These are phyloP conservation scores for Curvularia sp. DNA, from an alignment of 2,329 filamentous ascomycete species.

Conservation along the genomic window DNA sequence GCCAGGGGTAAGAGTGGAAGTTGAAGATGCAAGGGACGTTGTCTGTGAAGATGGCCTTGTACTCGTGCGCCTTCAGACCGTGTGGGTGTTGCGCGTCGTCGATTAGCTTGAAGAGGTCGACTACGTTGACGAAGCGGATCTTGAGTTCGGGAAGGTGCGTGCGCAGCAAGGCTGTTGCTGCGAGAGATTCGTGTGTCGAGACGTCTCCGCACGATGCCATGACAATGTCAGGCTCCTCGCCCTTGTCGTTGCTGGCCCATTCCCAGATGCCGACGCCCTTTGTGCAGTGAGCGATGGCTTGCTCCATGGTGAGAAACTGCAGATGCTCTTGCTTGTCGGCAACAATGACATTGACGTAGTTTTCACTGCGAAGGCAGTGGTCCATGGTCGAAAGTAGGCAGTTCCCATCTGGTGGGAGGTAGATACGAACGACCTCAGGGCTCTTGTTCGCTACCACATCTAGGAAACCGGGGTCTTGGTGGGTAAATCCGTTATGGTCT, in stretches of 20 bases:
- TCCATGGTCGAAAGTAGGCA: conserved; percentile 77
- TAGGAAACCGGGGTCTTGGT: conserved; percentile 79
- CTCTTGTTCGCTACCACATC: conserved; percentile 82
- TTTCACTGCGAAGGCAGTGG: conserved; percentile 74
- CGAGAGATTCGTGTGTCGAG: conserved; percentile 75
- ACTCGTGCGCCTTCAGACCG: conserved; percentile 66
- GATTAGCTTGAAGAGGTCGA: conserved; percentile 82
- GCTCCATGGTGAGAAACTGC: conserved; percentile 76
- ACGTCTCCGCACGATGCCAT: conserved; percentile 80
- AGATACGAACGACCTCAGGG: conserved; percentile 80
- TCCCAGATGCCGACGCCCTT: conserved; percentile 82
- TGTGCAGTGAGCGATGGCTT: conserved; percentile 76
- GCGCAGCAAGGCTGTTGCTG: conserved; percentile 76
- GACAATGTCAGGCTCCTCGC: conserved; percentile 73
- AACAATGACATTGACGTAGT: conserved; percentile 83
- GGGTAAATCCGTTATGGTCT: conserved; percentile 84
- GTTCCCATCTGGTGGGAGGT: conserved; percentile 81
- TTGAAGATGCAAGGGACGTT: conserved; percentile 80
- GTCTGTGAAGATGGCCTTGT: conserved; percentile 72
- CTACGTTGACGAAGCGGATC: conserved; percentile 79
- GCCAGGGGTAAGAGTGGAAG: conserved; percentile 84
- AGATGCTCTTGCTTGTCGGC: conserved; percentile 81
- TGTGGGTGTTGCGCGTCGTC: conserved; percentile 74
- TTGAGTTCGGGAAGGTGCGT: conserved; percentile 74
- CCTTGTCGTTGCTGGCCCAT: conserved; percentile 74